Base-by-base conservation (phyloP, 768 basidiomycete species). In the Lentinus tigrinus region DNA sequence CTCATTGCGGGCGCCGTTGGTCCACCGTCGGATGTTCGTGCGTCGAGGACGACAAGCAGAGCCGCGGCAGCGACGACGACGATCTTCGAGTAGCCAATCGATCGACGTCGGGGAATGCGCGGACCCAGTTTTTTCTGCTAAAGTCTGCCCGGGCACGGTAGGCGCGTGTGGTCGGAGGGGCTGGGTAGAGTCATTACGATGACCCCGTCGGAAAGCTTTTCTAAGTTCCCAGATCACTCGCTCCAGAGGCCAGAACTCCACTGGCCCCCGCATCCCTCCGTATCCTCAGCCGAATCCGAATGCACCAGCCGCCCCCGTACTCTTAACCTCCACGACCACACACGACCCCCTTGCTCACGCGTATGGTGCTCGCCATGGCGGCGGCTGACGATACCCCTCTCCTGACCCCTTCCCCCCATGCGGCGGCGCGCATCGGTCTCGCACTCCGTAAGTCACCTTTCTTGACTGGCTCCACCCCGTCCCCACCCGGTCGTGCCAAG, bases 211-310 rank as follows among this genome's bases (percentile, higher is more conserved):
- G 27, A 6, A 6, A 10, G 4, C 27, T n/a, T 4, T 23, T 21
- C 23, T 2, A 39, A 37, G 37, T 16, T 39, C 39, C 11, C 43
- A 46, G 43, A 46, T 26, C 37, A 13, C 27, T 8, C 34, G 26
- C n/a, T n/a, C 38, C 52, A 46, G 38, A 46, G 46, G 53, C 57
- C 57, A 58, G 57, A 58, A 48, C 57, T 38, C 50, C 56, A 52
- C 56, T 24, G 31, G 26, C 43, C 40, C 26, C 16, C 24, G 21
- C 31, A n/a, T n/a, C 16, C 19, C 17, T 6, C 13, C 31, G 37
- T 9, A 17, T 47, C 34, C 23, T 27, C 56, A 26, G 23, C n/a
- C n/a, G n/a, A n/a, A n/a, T n/a, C n/a, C n/a, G n/a, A 21, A 24
- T 53, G 52, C 38, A 39, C 19, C 51, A 43, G 50, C 52, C 40